Percentiles rank a stretch among this genome's conserved stretches.
Evolutionary conservation across 75 land plant genomes (phyloP).

Genomic region (Sequoiadendron giganteum): DNA sequence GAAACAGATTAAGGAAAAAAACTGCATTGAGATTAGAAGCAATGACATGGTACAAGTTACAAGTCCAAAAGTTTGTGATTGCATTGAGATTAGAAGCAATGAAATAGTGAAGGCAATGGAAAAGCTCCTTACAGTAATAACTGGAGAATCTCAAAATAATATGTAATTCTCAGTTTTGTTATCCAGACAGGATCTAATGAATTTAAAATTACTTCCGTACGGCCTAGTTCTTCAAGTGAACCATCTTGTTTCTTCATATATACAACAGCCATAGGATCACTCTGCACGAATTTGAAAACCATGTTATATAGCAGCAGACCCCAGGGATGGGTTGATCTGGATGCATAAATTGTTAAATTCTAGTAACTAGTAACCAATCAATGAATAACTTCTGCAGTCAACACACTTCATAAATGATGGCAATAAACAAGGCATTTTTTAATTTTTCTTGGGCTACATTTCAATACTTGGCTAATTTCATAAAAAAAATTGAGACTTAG

Average conservation of each 20-base stretch:
- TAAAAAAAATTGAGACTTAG: too few relatives aligned
- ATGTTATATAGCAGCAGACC: background rate
- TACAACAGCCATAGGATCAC: slow-evolving; percentile 91
- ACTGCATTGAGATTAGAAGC: background rate
- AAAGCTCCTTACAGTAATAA: slow-evolving; percentile 55
- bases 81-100: too few relatives aligned
- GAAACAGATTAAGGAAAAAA: background rate
- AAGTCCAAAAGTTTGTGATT: background rate
- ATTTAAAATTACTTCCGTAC: slow-evolving; percentile 92
- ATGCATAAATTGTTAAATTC: background rate
- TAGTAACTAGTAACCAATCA: background rate
- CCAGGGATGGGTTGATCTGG: background rate
- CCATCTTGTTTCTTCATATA: slow-evolving; percentile 66
- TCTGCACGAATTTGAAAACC: slow-evolving; percentile 44
- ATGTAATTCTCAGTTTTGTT: slow-evolving; percentile 47
- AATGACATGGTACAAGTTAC: background rate
- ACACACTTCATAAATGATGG: background rate
- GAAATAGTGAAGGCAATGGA: background rate
- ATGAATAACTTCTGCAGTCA: background rate
- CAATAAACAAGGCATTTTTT: background rate
- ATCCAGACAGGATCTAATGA: slow-evolving; percentile 76
- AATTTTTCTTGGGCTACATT: too few relatives aligned
- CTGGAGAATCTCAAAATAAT: slow-evolving; percentile 83
- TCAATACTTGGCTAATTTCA: background rate
- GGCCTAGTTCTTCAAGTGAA: slow-evolving; percentile 74